Conservation (phyloP, 371 early-diverging fungal species). For the Mucor ambiguus region DNA sequence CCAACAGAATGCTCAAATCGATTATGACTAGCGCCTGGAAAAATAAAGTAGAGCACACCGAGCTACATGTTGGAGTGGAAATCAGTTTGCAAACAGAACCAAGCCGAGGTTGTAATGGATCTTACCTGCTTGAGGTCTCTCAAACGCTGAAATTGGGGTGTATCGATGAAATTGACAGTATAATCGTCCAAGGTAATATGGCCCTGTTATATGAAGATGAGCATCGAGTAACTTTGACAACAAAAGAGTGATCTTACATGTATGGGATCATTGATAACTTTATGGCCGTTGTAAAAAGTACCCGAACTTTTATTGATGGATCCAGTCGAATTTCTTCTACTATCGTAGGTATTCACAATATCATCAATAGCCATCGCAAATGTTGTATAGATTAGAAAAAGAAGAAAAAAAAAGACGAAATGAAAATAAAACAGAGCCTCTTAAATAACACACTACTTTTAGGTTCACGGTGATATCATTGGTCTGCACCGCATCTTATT, state of each 20-base stretch:
- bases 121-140: slow-evolving; percentile 91
- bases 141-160: slow-evolving; percentile 91
- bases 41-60: slow-evolving; percentile 82
- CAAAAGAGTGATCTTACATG: slow-evolving; percentile 43
- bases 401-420: neutral
- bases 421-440: neutral
- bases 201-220: slow-evolving; percentile 55
- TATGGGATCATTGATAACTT: slow-evolving; percentile 72
- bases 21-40: slow-evolving; percentile 93
- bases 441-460: neutral
- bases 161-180: slow-evolving; percentile 84
- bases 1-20: slow-evolving; percentile 91
- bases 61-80: slow-evolving; percentile 25
- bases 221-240: neutral
- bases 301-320: neutral
- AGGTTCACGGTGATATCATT: neutral
- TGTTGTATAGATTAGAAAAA: too few relatives aligned
- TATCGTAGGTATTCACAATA: slow-evolving; percentile 23
- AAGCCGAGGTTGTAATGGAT: slow-evolving; percentile 42
- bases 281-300: slow-evolving; percentile 37
- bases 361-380: slow-evolving; percentile 14
- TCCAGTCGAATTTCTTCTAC: neutral
- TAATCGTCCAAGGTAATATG: slow-evolving; percentile 75
- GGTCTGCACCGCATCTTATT: neutral
- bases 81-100: neutral